phyloP scores from a whole-genome alignment of 1,139 yeast genomes.

The Debaryomyces singareniensis region DNA sequence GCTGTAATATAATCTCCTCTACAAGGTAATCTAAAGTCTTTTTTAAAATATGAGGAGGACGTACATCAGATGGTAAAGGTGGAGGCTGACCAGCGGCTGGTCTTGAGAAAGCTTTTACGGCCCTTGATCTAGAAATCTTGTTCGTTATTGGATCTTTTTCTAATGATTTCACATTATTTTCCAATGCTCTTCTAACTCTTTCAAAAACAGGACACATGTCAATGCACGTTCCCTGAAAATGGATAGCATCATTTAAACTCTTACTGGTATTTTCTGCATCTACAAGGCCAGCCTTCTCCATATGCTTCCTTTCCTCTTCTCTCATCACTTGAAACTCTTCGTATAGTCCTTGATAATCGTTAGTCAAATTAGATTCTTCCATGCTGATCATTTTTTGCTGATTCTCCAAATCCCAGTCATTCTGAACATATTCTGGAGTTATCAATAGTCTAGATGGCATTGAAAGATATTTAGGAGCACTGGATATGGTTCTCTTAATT shows the following conservation, averaged over 20 bases:
- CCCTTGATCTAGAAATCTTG: constrained; percentile 55
- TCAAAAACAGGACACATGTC: constrained; percentile 97
- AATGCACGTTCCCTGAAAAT: constrained; percentile 79
- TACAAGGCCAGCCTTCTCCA: constrained; percentile 80
- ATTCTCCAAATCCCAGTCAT: constrained; percentile 37
- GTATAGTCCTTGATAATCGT: constrained; percentile 38
- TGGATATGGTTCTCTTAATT: constrained; percentile 15
- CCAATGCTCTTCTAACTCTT: constrained; percentile 80
- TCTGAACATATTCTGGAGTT: constrained; percentile 24
- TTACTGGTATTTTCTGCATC: constrained; percentile 84
- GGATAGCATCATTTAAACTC: constrained; percentile 77
- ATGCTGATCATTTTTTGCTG: constrained; percentile 32
- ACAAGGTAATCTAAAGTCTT: constrained; percentile 65
- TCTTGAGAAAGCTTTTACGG: constrained; percentile 89
- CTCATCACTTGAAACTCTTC: constrained; percentile 64
- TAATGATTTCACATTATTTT: constrained; percentile 75
- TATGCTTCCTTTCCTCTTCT: constrained; percentile 66
- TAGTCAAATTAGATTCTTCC: constrained; percentile 27
- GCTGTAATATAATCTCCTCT: constrained; percentile 50
- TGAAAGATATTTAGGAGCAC: constrained; percentile 31
- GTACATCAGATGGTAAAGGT: constrained; percentile 92
- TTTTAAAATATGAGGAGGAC: constrained; percentile 77
- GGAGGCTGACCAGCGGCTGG: constrained; percentile 99
- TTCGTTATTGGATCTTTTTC: constrained; percentile 67
- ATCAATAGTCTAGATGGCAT: constrained; percentile 31